These are phyloP conservation scores for Echria macrotheca DNA, from an alignment of 495 filamentous ascomycete species.

Conservation along the genomic window DNA sequence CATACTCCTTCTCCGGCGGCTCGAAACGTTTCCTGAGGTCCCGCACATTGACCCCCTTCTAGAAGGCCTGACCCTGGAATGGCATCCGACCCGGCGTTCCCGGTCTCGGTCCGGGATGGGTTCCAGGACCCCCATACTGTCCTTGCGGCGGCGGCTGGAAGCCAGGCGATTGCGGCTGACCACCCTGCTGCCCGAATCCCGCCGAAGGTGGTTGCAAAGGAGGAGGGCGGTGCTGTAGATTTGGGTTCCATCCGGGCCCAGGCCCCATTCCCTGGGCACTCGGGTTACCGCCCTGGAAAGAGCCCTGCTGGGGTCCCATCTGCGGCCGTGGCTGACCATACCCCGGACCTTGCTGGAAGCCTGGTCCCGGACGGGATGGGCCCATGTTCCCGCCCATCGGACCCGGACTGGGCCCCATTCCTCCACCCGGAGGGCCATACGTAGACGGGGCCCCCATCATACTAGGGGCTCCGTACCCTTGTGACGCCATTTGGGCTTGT, in stretches of 20 bases:
- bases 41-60: constrained; percentile 15
- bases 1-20: too few relatives aligned
- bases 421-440: constrained; percentile 22
- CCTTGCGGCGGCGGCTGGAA: constrained; percentile 27
- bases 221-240: constrained; percentile 9
- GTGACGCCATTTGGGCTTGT: constrained; percentile 26
- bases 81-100: constrained; percentile 27
- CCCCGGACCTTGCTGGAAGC: constrained; percentile 13
- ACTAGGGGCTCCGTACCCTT: constrained; percentile 16
- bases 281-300: constrained; percentile 10
- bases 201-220: constrained; percentile 16
- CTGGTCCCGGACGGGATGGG: background rate
- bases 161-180: constrained; percentile 23
- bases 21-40: constrained; percentile 19
- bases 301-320: constrained; percentile 16
- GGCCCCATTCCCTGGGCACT: constrained; percentile 9
- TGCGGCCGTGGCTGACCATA: constrained; percentile 13
- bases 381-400: constrained; percentile 13
- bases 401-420: constrained; percentile 17
- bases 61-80: constrained; percentile 40
- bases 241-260: constrained; percentile 19
- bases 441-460: constrained; percentile 25
- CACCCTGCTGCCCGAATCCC: constrained; percentile 24
- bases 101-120: constrained; percentile 16
- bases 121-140: constrained; percentile 23